Percentiles rank a stretch among this genome's conserved stretches.
These are phyloP conservation scores for Ophiostoma fasciatum DNA, from an alignment of 2,329 filamentous ascomycete species.

Conservation along the genomic window DNA sequence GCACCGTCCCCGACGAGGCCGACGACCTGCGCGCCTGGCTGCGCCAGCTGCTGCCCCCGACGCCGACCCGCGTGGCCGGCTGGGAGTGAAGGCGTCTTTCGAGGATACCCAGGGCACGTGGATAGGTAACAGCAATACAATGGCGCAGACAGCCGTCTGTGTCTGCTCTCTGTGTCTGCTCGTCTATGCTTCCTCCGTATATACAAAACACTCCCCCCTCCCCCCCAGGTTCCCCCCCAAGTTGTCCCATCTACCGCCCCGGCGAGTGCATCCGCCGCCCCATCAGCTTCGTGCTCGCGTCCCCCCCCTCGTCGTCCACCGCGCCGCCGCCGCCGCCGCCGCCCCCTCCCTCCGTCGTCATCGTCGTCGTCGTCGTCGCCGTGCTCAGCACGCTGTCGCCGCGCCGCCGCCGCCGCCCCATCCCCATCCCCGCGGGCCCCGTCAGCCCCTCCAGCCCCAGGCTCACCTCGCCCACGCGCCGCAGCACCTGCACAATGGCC, in stretches of 20 bases:
- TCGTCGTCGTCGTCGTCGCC: constrained; percentile 4
- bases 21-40: constrained; percentile 32
- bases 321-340: not conserved
- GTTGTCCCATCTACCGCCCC: not conserved
- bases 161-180: no score
- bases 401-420: constrained; percentile 3
- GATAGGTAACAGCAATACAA: not conserved
- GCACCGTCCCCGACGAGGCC: constrained; percentile 36
- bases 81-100: constrained; percentile 1
- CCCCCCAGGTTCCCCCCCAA: not conserved
- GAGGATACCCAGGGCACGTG: not conserved
- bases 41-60: constrained; percentile 21
- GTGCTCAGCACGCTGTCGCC: constrained; percentile 12
- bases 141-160: no score
- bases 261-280: constrained; percentile 12
- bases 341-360: constrained; percentile 5
- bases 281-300: constrained; percentile 15
- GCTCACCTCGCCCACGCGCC: constrained; percentile 67
- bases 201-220: not conserved
- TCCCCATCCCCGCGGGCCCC: no score
- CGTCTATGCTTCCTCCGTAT: no score
- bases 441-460: constrained; percentile 41
- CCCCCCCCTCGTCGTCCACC: constrained; percentile 14
- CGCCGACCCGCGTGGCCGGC: constrained; percentile 12
- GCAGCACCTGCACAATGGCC: constrained; percentile 62